These are phyloP conservation scores for Penicillium goetzii DNA, from an alignment of 495 filamentous ascomycete species.

Conservation along the genomic window DNA sequence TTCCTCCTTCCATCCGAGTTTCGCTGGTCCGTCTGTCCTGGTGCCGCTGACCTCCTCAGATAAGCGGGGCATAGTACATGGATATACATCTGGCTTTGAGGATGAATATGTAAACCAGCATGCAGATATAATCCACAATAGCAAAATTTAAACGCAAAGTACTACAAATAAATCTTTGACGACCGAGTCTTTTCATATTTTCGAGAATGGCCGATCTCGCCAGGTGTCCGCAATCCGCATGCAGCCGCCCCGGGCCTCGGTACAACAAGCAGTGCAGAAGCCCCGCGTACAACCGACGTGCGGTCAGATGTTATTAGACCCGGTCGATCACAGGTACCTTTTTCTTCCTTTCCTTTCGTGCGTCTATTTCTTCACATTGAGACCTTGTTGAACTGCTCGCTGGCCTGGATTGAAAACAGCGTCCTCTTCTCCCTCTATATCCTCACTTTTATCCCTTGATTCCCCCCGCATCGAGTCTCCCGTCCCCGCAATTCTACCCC, in stretches of 20 bases:
- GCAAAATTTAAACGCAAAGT: neutral
- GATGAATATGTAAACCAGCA: neutral
- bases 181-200: neutral
- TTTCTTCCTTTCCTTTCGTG: constrained; percentile 12
- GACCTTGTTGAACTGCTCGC: neutral
- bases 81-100: neutral
- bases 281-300: constrained; percentile 44
- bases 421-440: neutral
- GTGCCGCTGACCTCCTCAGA: no score
- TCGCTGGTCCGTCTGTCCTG: constrained; percentile 5
- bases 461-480: constrained; percentile 26
- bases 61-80: neutral
- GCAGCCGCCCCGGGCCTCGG: constrained; percentile 39
- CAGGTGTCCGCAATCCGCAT: constrained; percentile 30
- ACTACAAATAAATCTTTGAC: neutral
- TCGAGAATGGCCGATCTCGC: constrained; percentile 16
- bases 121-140: neutral
- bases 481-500: constrained; percentile 31
- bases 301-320: constrained; percentile 12
- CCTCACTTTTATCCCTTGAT: constrained; percentile 5
- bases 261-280: constrained; percentile 11
- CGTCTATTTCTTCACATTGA: constrained; percentile 11
- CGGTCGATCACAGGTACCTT: constrained; percentile 24
- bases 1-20: constrained; percentile 12
- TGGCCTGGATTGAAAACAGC: neutral